Base-by-base conservation (phyloP, 805 yeast species). In the Candida andamanensis region DNA sequence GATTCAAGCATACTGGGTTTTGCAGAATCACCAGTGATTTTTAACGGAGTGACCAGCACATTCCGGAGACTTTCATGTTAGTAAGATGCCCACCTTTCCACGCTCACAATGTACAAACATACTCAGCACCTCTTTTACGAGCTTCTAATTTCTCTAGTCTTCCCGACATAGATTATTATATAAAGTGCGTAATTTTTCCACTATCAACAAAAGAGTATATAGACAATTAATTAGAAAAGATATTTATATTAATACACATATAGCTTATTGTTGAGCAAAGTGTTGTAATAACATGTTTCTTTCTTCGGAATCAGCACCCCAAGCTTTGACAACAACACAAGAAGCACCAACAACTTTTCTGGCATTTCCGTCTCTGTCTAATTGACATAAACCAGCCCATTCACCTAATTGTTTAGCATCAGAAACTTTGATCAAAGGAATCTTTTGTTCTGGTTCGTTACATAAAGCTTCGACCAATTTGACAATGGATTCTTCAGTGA, bases 321-420 rank as follows among this genome's bases (percentile, higher is more conserved):
- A 92, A 95, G 87, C 82, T 81, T 85, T 89, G 80, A 92, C 85
- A 60, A 92, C 98, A 66, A 90, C 97, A 74, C 95, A 90, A 59
- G 97, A 89, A 73, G 96, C 95, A 76, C 98, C 98, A 69, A 92
- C 98, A 60, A 92, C 97, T 86, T 92, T 92, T 80, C 97, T 87
- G 75, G 97, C 96, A 79, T 90, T 87, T 76, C 98, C 99, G 62
- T 92, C 97, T 76, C 96, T 86, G 94, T 92, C 97, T 62, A 90
- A 81, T 76, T 87, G 86, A 78, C 96, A 92, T 58, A 92, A 79
- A 84, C 98, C 98, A 63, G 97, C 97, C 98, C 98, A 92, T 80
- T 92, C 97, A 80, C 99, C 99, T 67, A 92, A 81, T 78, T 86
- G 85, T 83, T 92, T 92, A 66, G 97, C 96, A 67, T 92, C 98